A percentile compares a stretch with the other conserved stretches of the same genome.
Conservation (phyloP, 257 asterid species). For the Sherardia arvensis region DNA sequence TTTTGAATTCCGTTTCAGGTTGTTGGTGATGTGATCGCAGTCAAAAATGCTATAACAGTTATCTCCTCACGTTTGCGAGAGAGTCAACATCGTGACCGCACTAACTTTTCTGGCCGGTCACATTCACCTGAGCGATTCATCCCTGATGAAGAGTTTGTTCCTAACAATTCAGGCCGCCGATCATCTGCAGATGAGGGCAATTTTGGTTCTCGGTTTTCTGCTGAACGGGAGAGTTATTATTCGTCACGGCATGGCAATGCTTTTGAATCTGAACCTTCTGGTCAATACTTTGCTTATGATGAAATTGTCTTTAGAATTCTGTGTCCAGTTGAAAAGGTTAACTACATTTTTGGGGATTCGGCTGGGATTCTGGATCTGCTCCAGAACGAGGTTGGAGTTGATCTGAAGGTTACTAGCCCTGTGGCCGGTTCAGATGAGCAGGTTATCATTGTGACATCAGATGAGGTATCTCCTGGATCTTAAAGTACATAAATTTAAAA, state of each 20-base stretch:
- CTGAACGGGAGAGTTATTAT: conserved; percentile 37
- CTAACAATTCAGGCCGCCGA: conserved; percentile 35
- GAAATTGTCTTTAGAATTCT: conserved; percentile 80
- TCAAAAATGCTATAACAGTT: conserved; percentile 60
- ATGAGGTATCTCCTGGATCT: conserved; percentile 50
- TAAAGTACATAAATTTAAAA: not conserved
- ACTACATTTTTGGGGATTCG: conserved; percentile 56
- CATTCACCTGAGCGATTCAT: conserved; percentile 57
- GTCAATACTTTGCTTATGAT: conserved; percentile 41
- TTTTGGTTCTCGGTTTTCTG: conserved; percentile 51
- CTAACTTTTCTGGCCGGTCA: conserved; percentile 42
- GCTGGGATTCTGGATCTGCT: conserved; percentile 81
- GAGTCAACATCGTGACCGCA: conserved; percentile 88
- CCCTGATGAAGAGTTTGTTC: conserved; percentile 47
- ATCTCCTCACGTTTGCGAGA: conserved; percentile 83
- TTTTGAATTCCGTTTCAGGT: conserved; percentile 38
- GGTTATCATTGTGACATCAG: conserved; percentile 60
- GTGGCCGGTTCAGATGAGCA: conserved; percentile 59
- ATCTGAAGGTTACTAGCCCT: conserved; percentile 49
- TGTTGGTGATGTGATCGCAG: conserved; percentile 72
- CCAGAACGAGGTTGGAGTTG: conserved; percentile 74
- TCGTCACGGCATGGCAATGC: conserved; percentile 51
- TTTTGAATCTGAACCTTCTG: conserved; percentile 41
- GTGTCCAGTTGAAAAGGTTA: conserved; percentile 70
- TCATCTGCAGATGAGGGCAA: conserved; percentile 47